Evolutionary conservation across 306 rosid species (phyloP).

Genomic region (Fragaria vesca): DNA sequence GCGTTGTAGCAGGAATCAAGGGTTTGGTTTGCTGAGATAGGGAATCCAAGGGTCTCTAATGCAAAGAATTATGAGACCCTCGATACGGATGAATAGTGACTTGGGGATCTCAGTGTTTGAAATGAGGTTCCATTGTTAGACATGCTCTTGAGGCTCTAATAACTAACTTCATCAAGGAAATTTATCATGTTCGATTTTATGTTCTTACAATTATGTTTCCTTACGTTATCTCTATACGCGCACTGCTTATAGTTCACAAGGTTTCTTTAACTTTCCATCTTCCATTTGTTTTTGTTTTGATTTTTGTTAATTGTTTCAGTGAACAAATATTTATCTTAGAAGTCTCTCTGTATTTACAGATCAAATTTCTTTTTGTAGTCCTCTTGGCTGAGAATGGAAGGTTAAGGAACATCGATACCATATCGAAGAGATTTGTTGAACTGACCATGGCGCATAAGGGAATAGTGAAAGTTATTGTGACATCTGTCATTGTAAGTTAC

Average conservation of each 20-base stretch:
- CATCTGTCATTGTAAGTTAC: conserved; percentile 78
- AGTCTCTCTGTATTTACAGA: neutral
- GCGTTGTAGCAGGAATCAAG: neutral
- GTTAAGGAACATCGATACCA: conserved; percentile 62
- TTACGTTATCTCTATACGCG: neutral
- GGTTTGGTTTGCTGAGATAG: neutral
- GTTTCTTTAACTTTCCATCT: neutral
- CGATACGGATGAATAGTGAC: neutral
- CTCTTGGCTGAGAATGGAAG: conserved; percentile 75
- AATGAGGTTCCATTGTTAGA: neutral
- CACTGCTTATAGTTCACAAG: neutral
- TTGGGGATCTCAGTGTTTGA: neutral
- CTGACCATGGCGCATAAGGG: conserved; percentile 93
- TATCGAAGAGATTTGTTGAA: conserved; percentile 67
- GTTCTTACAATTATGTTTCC: neutral
- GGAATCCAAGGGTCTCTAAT: neutral
- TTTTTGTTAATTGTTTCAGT: neutral
- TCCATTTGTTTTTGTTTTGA: neutral
- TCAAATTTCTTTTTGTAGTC: conserved; percentile 36
- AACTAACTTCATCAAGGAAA: neutral
- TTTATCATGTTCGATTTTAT: neutral
- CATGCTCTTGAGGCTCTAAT: neutral
- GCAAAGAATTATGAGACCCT: neutral
- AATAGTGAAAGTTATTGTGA: conserved; percentile 79
- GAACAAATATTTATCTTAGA: neutral